Evolutionary conservation across 306 rosid genomes (phyloP).

Genomic region (Dryas drummondii): DNA sequence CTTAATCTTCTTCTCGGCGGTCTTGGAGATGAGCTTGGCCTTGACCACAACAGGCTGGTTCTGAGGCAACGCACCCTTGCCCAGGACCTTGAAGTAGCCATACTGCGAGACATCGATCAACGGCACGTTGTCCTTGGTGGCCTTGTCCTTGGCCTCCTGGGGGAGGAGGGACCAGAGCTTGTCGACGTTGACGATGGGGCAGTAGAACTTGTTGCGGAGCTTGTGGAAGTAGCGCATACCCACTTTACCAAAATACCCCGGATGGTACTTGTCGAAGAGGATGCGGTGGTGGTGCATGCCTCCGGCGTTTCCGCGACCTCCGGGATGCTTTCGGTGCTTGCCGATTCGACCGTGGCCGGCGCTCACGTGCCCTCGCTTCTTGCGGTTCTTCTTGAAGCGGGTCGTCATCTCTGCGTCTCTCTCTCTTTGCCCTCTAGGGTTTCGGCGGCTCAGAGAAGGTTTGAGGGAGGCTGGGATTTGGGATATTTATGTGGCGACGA

Average conservation of each 20-base stretch:
- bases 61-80: slow-evolving; percentile 63
- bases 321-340: slow-evolving; percentile 85
- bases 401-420: slow-evolving; percentile 58
- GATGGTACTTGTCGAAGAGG: slow-evolving; percentile 90
- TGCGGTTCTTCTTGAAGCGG: slow-evolving; percentile 83
- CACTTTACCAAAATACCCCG: slow-evolving; percentile 83
- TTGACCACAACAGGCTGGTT: slow-evolving; percentile 69
- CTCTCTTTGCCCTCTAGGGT: slow-evolving; percentile 20
- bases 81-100: slow-evolving; percentile 71
- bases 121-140: slow-evolving; percentile 60
- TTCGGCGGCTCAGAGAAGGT: slow-evolving; percentile 42
- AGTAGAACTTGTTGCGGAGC: slow-evolving; percentile 73
- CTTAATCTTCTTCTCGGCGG: slow-evolving; percentile 90
- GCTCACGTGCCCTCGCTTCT: slow-evolving; percentile 94
- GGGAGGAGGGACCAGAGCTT: slow-evolving; percentile 76
- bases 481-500: slow-evolving; percentile 26
- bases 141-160: slow-evolving; percentile 65
- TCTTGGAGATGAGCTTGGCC: slow-evolving; percentile 77
- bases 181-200: slow-evolving; percentile 78
- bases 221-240: slow-evolving; percentile 89
- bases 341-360: slow-evolving; percentile 88
- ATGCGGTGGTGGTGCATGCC: slow-evolving; percentile 96
- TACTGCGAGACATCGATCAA: slow-evolving; percentile 66
- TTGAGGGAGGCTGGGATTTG: slow-evolving; percentile 22
- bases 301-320: slow-evolving; percentile 91